Evolutionary conservation across 805 yeast genomes (phyloP).

Genomic region (Cyberlindnera amylophila): DNA sequence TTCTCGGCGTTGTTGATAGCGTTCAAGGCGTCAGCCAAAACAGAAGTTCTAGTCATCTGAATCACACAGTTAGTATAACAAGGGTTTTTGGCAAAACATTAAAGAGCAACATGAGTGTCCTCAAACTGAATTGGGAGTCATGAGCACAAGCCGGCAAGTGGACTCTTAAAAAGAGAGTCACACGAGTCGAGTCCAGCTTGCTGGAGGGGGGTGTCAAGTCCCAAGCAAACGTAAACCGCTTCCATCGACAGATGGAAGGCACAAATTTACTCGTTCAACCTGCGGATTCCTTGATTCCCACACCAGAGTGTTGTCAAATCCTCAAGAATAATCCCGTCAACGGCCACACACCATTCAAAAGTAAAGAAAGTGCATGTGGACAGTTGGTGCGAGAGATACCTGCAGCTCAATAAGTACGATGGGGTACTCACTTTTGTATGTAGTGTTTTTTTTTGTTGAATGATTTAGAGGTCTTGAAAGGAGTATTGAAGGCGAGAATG

Average conservation of each 20-base stretch:
- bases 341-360: not conserved
- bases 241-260: constrained; percentile 22
- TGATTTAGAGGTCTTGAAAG: not conserved
- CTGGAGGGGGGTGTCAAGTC: constrained; percentile 30
- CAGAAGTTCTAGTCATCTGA: constrained; percentile 95
- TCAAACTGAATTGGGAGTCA: constrained; percentile 30
- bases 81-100: constrained; percentile 1
- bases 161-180: not conserved
- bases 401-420: constrained; percentile 19
- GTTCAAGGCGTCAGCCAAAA: constrained; percentile 96
- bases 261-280: constrained; percentile 12
- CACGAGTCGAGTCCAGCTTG: constrained; percentile 5
- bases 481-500: too few species aligned
- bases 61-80: constrained; percentile 12
- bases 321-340: constrained; percentile 7
- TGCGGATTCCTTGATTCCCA: constrained; percentile 30
- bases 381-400: constrained; percentile 14
- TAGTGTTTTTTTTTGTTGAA: not conserved
- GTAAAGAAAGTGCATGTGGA: too few species aligned
- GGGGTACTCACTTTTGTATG: constrained; percentile 6
- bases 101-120: constrained; percentile 47
- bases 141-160: constrained; percentile 30
- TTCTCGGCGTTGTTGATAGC: constrained; percentile 98
- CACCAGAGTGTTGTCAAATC: constrained; percentile 27
- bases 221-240: constrained; percentile 17